A percentile compares a stretch with the other conserved stretches of the same genome.
phyloP scores from a whole-genome alignment of 2,329 filamentous ascomycete genomes.

The Cladophialophora exuberans region DNA sequence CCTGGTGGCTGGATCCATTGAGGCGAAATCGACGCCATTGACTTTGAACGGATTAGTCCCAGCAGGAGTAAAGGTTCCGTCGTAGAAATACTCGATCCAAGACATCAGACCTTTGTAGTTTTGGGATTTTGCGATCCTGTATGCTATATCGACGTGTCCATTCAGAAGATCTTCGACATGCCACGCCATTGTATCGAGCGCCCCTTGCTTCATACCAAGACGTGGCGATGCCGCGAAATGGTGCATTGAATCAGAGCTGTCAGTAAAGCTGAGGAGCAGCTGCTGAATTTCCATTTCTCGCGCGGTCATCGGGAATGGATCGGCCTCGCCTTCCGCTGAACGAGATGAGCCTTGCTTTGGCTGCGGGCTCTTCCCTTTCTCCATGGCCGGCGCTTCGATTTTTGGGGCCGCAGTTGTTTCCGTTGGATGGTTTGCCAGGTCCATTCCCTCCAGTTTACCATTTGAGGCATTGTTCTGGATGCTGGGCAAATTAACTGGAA shows the following conservation, averaged over 20 bases:
- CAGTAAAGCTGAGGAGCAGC: slow-evolving; percentile 17
- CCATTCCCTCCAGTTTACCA: slow-evolving; percentile 8
- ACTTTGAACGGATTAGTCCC: slow-evolving; percentile 1
- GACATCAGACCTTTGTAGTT: slow-evolving; percentile 20
- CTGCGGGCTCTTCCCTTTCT: no score
- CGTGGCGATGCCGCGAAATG: neutral
- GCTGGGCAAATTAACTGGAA: slow-evolving; percentile 18
- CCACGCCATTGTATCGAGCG: slow-evolving; percentile 18
- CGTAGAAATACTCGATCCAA: slow-evolving; percentile 23
- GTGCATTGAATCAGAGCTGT: slow-evolving; percentile 17
- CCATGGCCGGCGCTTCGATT: neutral
- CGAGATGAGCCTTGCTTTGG: no score
- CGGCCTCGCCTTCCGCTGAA: no score
- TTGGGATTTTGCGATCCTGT: slow-evolving; percentile 21
- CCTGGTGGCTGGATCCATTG: no score
- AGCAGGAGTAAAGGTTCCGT: slow-evolving; percentile 1
- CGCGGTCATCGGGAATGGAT: slow-evolving; percentile 5
- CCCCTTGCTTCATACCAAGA: neutral
- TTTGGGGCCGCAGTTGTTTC: neutral
- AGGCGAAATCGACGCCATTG: slow-evolving; percentile 4
- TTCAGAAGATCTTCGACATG: slow-evolving; percentile 22
- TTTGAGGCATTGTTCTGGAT: slow-evolving; percentile 19
- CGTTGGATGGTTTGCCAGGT: slow-evolving; percentile 4
- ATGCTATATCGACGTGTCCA: slow-evolving; percentile 26
- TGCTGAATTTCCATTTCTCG: slow-evolving; percentile 15